Evolutionary conservation across 2,329 filamentous ascomycete species (phyloP).

Genomic region (Penicillium crustosum): DNA sequence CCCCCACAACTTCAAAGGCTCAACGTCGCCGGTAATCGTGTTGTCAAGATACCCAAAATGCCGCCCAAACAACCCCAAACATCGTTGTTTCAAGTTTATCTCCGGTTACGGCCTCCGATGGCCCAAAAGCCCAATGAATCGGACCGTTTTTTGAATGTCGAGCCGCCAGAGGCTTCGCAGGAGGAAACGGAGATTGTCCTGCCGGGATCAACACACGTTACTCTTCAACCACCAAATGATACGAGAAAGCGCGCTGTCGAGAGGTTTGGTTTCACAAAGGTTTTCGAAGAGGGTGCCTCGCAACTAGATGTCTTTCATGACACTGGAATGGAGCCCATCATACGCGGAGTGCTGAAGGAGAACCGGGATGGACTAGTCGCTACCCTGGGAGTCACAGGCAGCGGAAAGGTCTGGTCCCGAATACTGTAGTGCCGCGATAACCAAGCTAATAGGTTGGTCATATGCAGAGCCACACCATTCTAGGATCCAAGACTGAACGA

Average conservation of each 20-base stretch:
- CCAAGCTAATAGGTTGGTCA: slow-evolving; percentile 8
- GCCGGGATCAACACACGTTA: slow-evolving; percentile 64
- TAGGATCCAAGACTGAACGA: slow-evolving; percentile 81
- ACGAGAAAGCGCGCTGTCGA: slow-evolving; percentile 82
- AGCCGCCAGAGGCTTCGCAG: slow-evolving; percentile 49
- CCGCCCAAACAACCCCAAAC: slow-evolving; percentile 51
- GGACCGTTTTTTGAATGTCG: slow-evolving; percentile 76
- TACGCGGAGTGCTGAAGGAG: slow-evolving; percentile 79
- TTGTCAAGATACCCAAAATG: slow-evolving; percentile 16
- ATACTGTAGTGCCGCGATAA: not conserved
- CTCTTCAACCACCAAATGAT: slow-evolving; percentile 77
- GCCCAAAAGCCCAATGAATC: slow-evolving; percentile 42
- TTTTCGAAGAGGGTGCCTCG: slow-evolving; percentile 82
- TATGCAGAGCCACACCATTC: slow-evolving; percentile 84
- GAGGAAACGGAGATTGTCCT: slow-evolving; percentile 31
- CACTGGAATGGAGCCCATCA: slow-evolving; percentile 69
- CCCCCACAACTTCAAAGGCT: not conserved
- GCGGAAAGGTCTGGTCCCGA: slow-evolving; percentile 74
- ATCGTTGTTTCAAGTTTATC: slow-evolving; percentile 84
- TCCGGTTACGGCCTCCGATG: slow-evolving; percentile 73
- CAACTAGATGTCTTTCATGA: slow-evolving; percentile 86
- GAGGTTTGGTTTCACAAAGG: slow-evolving; percentile 88
- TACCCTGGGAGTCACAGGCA: slow-evolving; percentile 90
- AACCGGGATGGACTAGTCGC: slow-evolving; percentile 87
- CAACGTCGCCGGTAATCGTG: not conserved